Conservation (phyloP, 768 basidiomycete genomes). For the Ephemerocybe angulata region DNA sequence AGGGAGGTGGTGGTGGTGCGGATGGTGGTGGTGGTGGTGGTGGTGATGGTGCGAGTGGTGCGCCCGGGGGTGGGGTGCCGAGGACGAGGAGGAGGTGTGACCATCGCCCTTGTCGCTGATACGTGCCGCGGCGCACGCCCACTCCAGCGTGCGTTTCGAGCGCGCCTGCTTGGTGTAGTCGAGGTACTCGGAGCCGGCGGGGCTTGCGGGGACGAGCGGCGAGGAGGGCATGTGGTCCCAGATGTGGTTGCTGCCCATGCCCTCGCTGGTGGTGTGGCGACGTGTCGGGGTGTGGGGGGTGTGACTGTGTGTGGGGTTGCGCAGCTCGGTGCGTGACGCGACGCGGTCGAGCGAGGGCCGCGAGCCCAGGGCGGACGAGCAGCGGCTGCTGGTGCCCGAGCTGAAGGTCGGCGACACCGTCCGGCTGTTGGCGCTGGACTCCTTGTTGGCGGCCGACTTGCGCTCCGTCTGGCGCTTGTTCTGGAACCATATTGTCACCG, state of each 20-base stretch:
- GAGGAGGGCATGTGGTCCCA: constrained; percentile 64
- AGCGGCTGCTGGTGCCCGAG: constrained; percentile 23
- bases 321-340: constrained; percentile 52
- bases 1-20: constrained; percentile 2
- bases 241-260: constrained; percentile 25
- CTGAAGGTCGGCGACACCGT: constrained; percentile 30
- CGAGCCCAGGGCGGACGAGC: constrained; percentile 23
- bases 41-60: constrained; percentile 8
- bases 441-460: constrained; percentile 45
- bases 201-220: constrained; percentile 54
- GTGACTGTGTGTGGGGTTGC: constrained; percentile 15
- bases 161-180: constrained; percentile 45
- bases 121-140: constrained; percentile 67
- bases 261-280: constrained; percentile 36
- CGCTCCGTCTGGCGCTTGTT: constrained; percentile 74
- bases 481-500: constrained; percentile 82
- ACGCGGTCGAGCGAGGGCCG: constrained; percentile 57
- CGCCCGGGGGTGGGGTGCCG: too few species aligned
- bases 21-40: constrained; percentile 1
- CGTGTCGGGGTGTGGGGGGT: constrained; percentile 31
- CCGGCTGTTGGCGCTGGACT: constrained; percentile 19
- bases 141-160: constrained; percentile 58
- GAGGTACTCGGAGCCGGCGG: constrained; percentile 44
- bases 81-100: too few species aligned
- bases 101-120: constrained; percentile 41